These are phyloP conservation scores for Starmerella kuoi DNA, from an alignment of 805 yeast genomes.

Conservation along the genomic window DNA sequence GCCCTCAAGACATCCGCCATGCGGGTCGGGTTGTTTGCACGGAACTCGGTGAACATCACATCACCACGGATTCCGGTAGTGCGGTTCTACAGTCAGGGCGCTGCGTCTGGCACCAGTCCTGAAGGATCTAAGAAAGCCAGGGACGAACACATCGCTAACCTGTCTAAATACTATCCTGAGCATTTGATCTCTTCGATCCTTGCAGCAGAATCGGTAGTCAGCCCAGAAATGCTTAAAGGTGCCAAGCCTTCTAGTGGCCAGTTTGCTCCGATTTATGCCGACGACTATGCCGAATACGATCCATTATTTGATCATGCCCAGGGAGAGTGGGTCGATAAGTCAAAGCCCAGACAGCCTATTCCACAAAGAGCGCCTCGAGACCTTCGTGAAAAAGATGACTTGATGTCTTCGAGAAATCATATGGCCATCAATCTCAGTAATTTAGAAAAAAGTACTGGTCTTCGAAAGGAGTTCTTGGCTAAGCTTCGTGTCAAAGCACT, in stretches of 20 bases:
- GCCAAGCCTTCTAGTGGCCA: constrained; percentile 35
- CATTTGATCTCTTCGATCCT: constrained; percentile 69
- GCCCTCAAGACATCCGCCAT: background rate
- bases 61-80: background rate
- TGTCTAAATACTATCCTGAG: constrained; percentile 70
- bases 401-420: constrained; percentile 27
- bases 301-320: constrained; percentile 59
- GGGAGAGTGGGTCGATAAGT: constrained; percentile 37
- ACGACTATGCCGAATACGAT: constrained; percentile 60
- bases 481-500: constrained; percentile 25
- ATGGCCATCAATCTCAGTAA: constrained; percentile 26
- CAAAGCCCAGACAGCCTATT: constrained; percentile 45
- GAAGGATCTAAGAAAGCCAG: too few relatives aligned
- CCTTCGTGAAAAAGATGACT: constrained; percentile 21
- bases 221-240: constrained; percentile 46
- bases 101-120: too few relatives aligned
- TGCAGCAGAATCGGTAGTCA: constrained; percentile 62
- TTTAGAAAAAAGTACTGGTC: constrained; percentile 28
- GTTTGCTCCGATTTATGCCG: constrained; percentile 60
- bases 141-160: constrained; percentile 39
- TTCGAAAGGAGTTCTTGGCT: constrained; percentile 22
- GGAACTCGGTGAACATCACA: background rate
- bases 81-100: constrained; percentile 2
- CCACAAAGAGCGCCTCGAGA: constrained; percentile 46
- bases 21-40: background rate